These are phyloP conservation scores for Orbilia quercus DNA, from an alignment of 2,329 filamentous ascomycete species.

Conservation along the genomic window DNA sequence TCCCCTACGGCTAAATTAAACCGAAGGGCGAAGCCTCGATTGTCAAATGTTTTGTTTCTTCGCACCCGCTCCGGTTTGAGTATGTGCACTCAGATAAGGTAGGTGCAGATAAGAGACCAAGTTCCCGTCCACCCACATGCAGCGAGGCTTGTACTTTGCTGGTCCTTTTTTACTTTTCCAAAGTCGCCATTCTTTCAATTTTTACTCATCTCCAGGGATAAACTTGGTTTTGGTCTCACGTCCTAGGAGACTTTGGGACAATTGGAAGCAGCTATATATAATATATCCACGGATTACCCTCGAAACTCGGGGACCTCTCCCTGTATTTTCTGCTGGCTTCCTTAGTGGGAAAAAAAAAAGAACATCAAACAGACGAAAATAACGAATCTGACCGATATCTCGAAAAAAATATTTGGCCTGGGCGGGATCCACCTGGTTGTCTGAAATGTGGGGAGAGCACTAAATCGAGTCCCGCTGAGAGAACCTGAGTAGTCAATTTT, in stretches of 20 bases:
- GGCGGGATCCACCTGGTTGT: background rate
- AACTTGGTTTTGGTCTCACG: background rate
- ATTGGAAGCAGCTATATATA: constrained; percentile 2
- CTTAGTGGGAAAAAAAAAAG: background rate
- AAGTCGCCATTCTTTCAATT: background rate
- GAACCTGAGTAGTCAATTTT: background rate
- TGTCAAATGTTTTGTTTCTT: background rate
- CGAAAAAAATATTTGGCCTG: background rate
- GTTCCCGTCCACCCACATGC: background rate
- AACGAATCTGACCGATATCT: background rate
- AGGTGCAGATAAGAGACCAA: constrained; percentile 40
- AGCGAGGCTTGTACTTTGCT: background rate
- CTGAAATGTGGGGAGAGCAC: background rate
- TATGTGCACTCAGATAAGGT: constrained; percentile 37
- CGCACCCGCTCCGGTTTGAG: background rate
- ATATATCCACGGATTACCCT: constrained; percentile 2
- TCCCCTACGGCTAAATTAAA: constrained; percentile 29
- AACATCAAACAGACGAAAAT: background rate
- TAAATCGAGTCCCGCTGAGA: background rate
- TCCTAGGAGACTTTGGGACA: background rate
- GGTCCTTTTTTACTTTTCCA: background rate
- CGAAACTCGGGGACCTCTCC: background rate
- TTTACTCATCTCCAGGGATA: background rate
- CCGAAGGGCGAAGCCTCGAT: background rate
- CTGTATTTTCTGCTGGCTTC: background rate